A percentile compares a stretch with the other conserved stretches of the same genome.
phyloP scores from a whole-genome alignment of 2,329 filamentous ascomycete species.

The Aspergillus ibericus region DNA sequence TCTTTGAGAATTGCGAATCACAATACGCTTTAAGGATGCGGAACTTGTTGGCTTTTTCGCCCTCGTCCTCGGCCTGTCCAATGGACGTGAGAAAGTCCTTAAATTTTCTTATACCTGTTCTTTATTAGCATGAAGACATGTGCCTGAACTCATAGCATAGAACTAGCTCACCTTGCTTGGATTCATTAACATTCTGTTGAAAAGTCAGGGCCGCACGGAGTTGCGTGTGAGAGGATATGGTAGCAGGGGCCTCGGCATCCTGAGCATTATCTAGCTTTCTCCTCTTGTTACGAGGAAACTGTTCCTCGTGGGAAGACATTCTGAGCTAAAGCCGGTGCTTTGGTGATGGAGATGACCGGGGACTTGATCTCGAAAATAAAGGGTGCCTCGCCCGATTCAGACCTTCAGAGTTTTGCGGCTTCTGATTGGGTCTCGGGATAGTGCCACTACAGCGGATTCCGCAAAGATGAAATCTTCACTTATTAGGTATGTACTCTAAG shows the following conservation, averaged over 20 bases:
- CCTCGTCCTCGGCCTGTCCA: slow-evolving; percentile 34
- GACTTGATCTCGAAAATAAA: background rate
- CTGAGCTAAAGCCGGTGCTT: slow-evolving; percentile 17
- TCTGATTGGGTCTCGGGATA: slow-evolving; percentile 17
- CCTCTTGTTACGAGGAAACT: slow-evolving; percentile 38
- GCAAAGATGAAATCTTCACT: background rate
- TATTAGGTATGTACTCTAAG: background rate
- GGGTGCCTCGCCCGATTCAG: background rate
- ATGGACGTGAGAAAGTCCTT: slow-evolving; percentile 47
- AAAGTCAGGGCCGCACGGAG: slow-evolving; percentile 68
- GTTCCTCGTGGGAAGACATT: slow-evolving; percentile 38
- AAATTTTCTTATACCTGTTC: slow-evolving; percentile 46
- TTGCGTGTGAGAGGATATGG: slow-evolving; percentile 58
- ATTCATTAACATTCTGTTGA: slow-evolving; percentile 62
- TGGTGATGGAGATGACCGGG: background rate
- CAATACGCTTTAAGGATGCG: slow-evolving; percentile 49
- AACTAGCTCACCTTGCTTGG: slow-evolving; percentile 60
- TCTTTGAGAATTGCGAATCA: slow-evolving; percentile 55
- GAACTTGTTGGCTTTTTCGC: slow-evolving; percentile 41
- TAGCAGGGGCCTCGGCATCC: slow-evolving; percentile 16
- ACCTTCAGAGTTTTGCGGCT: slow-evolving; percentile 22
- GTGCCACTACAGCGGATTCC: background rate
- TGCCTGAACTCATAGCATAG: background rate
- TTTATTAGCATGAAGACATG: background rate
- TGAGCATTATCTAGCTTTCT: slow-evolving; percentile 38